Conservation (phyloP, 148 eudicot genomes). For the Rhododendron williamsianum region DNA sequence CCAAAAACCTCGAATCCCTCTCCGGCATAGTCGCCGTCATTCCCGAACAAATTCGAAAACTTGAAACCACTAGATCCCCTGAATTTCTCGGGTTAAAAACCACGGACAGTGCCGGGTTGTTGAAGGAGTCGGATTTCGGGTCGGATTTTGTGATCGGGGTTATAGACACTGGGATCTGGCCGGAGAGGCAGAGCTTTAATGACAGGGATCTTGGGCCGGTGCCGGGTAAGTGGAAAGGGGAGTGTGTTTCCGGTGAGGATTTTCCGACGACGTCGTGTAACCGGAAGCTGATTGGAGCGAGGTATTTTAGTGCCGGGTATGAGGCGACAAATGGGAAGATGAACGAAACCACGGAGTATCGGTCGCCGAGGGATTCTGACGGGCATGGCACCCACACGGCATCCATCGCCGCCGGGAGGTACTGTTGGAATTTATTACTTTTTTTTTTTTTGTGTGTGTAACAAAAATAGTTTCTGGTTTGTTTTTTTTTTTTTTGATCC, state of each 20-base stretch:
- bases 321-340: conserved; percentile 76
- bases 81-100: conserved; percentile 59
- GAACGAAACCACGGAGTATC: conserved; percentile 52
- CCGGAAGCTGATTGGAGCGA: conserved; percentile 74
- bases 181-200: conserved; percentile 71
- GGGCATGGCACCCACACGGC: conserved; percentile 99
- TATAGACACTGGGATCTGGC: conserved; percentile 90
- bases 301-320: conserved; percentile 53
- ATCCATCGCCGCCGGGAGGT: conserved; percentile 84
- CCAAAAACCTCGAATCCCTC: conserved; percentile 31
- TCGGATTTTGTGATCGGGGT: conserved; percentile 87
- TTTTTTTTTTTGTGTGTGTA: background rate
- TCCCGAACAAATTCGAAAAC: conserved; percentile 62
- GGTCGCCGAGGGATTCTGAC: conserved; percentile 74
- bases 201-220: conserved; percentile 47
- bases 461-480: no score
- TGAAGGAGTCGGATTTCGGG: conserved; percentile 86
- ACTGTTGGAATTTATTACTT: background rate
- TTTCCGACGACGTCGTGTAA: conserved; percentile 49
- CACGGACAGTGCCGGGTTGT: conserved; percentile 36
- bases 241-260: conserved; percentile 29
- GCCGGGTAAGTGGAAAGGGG: conserved; percentile 69
- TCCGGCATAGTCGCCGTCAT: conserved; percentile 51
- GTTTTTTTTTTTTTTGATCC: no score
- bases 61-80: conserved; percentile 85